Conservation (phyloP, 1,139 yeast genomes). For the Suhomyces terraborum region DNA sequence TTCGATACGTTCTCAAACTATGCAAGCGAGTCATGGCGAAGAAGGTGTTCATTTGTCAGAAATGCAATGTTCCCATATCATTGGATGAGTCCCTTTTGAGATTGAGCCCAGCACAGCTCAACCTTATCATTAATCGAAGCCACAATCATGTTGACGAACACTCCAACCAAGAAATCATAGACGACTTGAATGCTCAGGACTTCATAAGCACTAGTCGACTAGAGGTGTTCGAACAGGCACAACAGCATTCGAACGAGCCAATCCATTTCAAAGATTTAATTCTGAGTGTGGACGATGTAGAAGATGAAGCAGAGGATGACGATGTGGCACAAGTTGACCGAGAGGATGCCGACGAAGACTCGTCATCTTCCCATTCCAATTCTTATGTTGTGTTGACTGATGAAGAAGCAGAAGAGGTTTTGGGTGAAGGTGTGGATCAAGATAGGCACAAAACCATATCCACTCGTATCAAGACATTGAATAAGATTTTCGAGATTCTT, state of each 20-base stretch:
- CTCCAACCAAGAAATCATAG: conserved; percentile 17
- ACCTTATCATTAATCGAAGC: conserved; percentile 30
- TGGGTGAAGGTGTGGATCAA: conserved; percentile 4
- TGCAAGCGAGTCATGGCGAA: conserved; percentile 1
- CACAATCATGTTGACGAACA: conserved; percentile 16
- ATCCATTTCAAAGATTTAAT: conserved; percentile 18
- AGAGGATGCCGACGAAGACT: conserved; percentile 1
- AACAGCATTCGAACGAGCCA: conserved; percentile 20
- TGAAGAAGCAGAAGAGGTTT: conserved; percentile 17
- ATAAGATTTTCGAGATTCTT: conserved; percentile 58
- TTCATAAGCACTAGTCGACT: conserved; percentile 39
- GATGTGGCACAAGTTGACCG: conserved; percentile 10
- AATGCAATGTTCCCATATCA: conserved; percentile 35
- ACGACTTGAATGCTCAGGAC: conserved; percentile 29
- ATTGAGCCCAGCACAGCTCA: conserved; percentile 37
- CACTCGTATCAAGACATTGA: conserved; percentile 25
- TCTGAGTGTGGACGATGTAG: conserved; percentile 21
- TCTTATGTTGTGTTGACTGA: conserved; percentile 38
- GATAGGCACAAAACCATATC: conserved; percentile 16
- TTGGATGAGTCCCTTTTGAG: conserved; percentile 34
- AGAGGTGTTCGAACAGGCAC: conserved; percentile 27
- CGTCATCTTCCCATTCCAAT: conserved; percentile 21
- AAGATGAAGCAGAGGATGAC: conserved; percentile 21
- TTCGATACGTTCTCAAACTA: background rate
- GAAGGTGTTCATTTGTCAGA: conserved; percentile 30